Conservation (phyloP, 108 stramenopile species). For the Stephanodiscus triporus region DNA sequence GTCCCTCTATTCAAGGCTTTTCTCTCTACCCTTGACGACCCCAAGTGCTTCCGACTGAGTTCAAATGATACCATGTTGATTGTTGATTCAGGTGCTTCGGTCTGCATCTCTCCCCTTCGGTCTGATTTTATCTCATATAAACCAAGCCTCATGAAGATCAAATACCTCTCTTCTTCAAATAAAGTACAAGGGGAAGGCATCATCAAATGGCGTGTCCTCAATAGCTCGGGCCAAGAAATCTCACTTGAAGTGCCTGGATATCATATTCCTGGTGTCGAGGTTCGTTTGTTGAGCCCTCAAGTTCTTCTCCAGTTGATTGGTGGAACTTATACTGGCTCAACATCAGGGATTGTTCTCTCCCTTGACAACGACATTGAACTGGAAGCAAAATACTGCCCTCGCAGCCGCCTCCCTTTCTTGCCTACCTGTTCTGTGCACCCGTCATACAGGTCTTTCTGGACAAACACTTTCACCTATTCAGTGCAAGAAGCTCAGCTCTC, state of each 20-base stretch:
- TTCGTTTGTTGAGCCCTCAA: conserved; percentile 28
- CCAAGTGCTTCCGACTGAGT: no score
- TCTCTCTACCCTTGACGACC: no score
- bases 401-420: background rate
- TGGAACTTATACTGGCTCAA: background rate
- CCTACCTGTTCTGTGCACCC: background rate
- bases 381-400: background rate
- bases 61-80: conserved; percentile 18
- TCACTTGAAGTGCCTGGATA: conserved; percentile 9
- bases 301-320: conserved; percentile 2
- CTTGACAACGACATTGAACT: background rate
- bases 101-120: conserved; percentile 28
- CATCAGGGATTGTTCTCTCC: background rate
- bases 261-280: conserved; percentile 17
- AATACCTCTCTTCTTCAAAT: conserved; percentile 20
- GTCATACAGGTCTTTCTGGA: conserved; percentile 8
- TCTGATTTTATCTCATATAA: conserved; percentile 21
- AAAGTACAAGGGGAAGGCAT: conserved; percentile 29
- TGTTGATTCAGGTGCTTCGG: no score
- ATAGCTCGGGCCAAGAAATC: background rate
- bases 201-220: conserved; percentile 8
- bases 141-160: conserved; percentile 11
- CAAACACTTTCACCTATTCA: conserved; percentile 9
- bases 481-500: background rate
- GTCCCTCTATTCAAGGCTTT: no score